A percentile compares a stretch with the other conserved stretches of the same genome.
phyloP scores from a whole-genome alignment of 805 yeast species.

The Wickerhamomyces chaumierensis region DNA sequence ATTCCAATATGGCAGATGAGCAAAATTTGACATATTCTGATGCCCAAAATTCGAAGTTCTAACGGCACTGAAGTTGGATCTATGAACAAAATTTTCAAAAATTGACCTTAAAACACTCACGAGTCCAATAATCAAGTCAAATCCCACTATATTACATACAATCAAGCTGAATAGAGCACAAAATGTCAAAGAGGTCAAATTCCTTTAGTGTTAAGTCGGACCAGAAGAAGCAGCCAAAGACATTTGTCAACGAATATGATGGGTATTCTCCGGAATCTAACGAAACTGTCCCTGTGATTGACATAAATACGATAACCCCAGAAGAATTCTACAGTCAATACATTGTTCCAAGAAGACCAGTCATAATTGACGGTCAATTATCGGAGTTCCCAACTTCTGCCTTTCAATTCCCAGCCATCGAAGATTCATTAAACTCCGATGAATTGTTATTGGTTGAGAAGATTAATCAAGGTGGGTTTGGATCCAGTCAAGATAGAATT shows the following conservation, averaged over 20 bases:
- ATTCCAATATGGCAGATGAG: no score
- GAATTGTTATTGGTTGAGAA: conserved; percentile 43
- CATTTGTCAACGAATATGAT: conserved; percentile 5
- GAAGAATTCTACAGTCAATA: conserved; percentile 8
- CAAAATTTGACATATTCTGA: no score
- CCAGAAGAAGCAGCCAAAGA: conserved; percentile 1
- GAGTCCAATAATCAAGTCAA: no score
- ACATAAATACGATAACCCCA: neutral
- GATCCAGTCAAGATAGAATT: conserved; percentile 46
- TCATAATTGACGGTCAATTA: conserved; percentile 30
- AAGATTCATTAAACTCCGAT: conserved; percentile 24
- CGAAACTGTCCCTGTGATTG: conserved; percentile 1
- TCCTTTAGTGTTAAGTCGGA: no score
- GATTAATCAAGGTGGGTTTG: conserved; percentile 51
- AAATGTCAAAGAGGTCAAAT: no score
- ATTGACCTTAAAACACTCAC: no score
- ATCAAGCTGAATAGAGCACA: no score
- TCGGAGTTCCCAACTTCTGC: conserved; percentile 22
- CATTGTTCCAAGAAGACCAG: conserved; percentile 28
- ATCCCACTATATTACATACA: no score
- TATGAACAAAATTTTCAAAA: no score
- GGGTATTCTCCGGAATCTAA: conserved; percentile 5
- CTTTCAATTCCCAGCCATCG: conserved; percentile 27
- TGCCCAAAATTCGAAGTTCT: no score
- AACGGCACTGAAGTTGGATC: no score